These are phyloP conservation scores for Aspergillus panamensis DNA, from an alignment of 495 filamentous ascomycete species.

Conservation along the genomic window DNA sequence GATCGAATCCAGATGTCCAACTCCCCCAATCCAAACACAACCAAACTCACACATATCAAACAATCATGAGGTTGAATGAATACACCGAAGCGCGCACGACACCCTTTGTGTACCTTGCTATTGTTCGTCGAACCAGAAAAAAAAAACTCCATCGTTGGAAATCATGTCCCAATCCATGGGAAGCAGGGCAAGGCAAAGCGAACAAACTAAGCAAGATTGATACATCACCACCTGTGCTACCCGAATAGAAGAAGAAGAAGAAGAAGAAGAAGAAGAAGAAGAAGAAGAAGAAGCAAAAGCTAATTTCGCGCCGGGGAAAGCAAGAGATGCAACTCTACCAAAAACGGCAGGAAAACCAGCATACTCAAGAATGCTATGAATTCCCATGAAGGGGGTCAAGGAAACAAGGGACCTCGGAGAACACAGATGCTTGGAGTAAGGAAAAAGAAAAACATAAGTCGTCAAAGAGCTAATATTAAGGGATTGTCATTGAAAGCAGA, in stretches of 20 bases:
- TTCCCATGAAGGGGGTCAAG: neutral
- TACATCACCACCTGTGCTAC: too few species aligned
- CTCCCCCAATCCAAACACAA: neutral
- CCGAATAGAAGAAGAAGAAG: too few species aligned
- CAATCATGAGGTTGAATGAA: neutral
- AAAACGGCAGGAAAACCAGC: neutral
- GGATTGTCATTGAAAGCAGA: neutral
- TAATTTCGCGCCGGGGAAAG: neutral
- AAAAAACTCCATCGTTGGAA: too few species aligned
- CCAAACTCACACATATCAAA: neutral
- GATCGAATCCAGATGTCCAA: neutral
- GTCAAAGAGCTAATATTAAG: neutral
- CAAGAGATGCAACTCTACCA: neutral
- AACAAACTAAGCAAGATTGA: too few species aligned
- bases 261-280: too few species aligned
- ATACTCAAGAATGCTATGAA: neutral
- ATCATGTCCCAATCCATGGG: too few species aligned
- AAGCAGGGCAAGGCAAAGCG: too few species aligned
- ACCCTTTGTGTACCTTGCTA: neutral
- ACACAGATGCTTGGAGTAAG: neutral
- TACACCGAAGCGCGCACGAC: neutral
- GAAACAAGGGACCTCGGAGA: neutral
- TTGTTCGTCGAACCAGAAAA: neutral
- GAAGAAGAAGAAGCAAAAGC: too few species aligned
- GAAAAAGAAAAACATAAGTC: slow-evolving; percentile 5